Evolutionary conservation across 2,329 filamentous ascomycete genomes (phyloP).

Genomic region (Stachybotrys chlorohalonatus): DNA sequence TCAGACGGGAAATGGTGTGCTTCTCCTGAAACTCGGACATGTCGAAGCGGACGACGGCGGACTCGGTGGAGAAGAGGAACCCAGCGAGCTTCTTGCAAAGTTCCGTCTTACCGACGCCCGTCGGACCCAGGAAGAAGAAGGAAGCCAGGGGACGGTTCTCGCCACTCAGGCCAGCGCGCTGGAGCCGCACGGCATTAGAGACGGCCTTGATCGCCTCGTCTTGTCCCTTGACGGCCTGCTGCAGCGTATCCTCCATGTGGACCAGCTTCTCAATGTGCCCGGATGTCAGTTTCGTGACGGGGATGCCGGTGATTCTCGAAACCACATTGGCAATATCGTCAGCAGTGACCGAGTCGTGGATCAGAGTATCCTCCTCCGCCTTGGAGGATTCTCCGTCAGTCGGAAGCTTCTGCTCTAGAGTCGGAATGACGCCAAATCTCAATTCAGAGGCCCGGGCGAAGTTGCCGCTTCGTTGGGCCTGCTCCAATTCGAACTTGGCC

Average conservation of each 20-base stretch:
- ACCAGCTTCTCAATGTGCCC: conserved; percentile 93
- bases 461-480: conserved; percentile 78
- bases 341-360: conserved; percentile 90
- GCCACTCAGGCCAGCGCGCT: conserved; percentile 82
- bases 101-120: conserved; percentile 94
- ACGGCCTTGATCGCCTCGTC: conserved; percentile 89
- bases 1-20: conserved; percentile 87
- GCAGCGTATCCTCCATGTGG: conserved; percentile 86
- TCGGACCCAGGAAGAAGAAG: conserved; percentile 97
- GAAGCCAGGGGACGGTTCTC: conserved; percentile 87
- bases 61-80: conserved; percentile 88
- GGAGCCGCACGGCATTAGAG: conserved; percentile 86
- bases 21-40: conserved; percentile 99
- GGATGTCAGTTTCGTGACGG: conserved; percentile 82
- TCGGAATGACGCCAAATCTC: conserved; percentile 78
- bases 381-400: conserved; percentile 51
- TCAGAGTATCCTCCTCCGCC: conserved; percentile 45
- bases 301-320: conserved; percentile 84
- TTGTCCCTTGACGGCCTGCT: conserved; percentile 79
- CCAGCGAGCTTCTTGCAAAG: conserved; percentile 91
- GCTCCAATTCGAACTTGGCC: conserved; percentile 76
- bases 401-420: conserved; percentile 69
- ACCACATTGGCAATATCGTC: conserved; percentile 94
- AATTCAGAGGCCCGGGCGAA: conserved; percentile 88
- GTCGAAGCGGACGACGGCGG: conserved; percentile 86